A percentile compares a stretch with the other conserved stretches of the same genome.
These are phyloP conservation scores for Dothideomycetes sp. DNA, from an alignment of 2,329 filamentous ascomycete species.

Conservation along the genomic window DNA sequence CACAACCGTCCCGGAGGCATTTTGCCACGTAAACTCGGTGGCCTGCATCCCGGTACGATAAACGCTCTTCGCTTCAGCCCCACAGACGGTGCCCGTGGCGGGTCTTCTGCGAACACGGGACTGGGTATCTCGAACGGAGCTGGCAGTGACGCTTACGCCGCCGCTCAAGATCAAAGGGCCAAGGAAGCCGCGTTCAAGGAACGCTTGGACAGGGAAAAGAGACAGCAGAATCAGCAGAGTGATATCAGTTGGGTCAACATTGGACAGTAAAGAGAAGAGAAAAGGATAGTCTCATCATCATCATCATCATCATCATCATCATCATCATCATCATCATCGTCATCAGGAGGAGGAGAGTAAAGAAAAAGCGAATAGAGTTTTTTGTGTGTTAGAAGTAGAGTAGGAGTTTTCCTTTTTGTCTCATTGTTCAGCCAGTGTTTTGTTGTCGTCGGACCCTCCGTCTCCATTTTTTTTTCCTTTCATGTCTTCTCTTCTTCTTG, in stretches of 20 bases:
- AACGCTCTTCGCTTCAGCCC: conserved; percentile 9
- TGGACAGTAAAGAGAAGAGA: no score
- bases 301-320: no score
- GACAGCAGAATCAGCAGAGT: background rate
- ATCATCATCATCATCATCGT: no score
- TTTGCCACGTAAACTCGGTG: conserved; percentile 3
- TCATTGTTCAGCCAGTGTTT: no score
- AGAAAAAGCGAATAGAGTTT: no score
- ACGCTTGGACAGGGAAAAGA: background rate
- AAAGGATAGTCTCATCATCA: no score
- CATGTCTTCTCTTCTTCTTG: no score
- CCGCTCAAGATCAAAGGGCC: background rate
- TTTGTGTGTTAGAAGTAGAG: no score
- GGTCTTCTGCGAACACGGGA: background rate
- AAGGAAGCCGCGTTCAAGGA: conserved; percentile 3
- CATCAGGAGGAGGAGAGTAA: no score
- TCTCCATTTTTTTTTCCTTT: no score
- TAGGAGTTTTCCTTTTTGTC: no score
- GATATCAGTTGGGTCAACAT: conserved; percentile 11
- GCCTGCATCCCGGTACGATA: conserved; percentile 9
- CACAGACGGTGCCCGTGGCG: background rate
- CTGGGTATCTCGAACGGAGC: background rate
- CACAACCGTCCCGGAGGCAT: background rate
- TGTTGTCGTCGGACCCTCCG: no score
- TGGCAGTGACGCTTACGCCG: conserved; percentile 3